Conservation (phyloP, 2,329 filamentous ascomycete genomes). For the Volutella citrinella region DNA sequence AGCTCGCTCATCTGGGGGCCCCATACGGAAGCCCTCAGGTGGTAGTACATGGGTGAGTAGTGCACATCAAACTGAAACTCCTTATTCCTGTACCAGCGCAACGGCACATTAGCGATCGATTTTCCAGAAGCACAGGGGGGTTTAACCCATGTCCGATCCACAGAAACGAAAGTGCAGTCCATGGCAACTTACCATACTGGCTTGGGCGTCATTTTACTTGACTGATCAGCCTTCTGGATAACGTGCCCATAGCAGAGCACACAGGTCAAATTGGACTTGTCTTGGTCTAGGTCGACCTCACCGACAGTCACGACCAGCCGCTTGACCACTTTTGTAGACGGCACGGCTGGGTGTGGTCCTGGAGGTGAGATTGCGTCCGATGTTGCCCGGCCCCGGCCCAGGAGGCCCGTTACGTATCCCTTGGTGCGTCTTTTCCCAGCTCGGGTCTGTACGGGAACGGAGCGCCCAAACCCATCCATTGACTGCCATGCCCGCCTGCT, state of each 20-base stretch:
- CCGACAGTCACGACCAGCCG: constrained; percentile 6
- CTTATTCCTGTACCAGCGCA: constrained; percentile 20
- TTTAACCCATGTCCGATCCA: constrained; percentile 6
- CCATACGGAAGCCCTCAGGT: constrained; percentile 24
- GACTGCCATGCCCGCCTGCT: constrained; percentile 16
- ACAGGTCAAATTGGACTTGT: constrained; percentile 19
- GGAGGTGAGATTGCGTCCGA: constrained; percentile 3
- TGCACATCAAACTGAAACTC: constrained; percentile 23
- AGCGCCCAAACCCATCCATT: constrained; percentile 12
- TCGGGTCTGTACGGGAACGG: constrained; percentile 14
- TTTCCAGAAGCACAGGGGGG: constrained; percentile 9
- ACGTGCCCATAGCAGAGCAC: constrained; percentile 25
- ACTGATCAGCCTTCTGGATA: constrained; percentile 19
- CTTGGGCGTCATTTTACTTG: constrained; percentile 16
- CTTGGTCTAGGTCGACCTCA: constrained; percentile 14
- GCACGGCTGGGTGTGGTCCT: background rate
- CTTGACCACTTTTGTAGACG: constrained; percentile 3
- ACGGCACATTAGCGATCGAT: constrained; percentile 11
- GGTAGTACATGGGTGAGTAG: constrained; percentile 24
- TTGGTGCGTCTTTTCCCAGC: constrained; percentile 17
- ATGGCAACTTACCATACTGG: constrained; percentile 24
- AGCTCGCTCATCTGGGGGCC: constrained; percentile 23
- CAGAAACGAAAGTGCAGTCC: constrained; percentile 7
- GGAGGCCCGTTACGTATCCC: constrained; percentile 15
- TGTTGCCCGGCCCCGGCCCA: constrained; percentile 14